These are phyloP conservation scores for Nicotiana otophora DNA, from an alignment of 257 asterid genomes.

Conservation along the genomic window DNA sequence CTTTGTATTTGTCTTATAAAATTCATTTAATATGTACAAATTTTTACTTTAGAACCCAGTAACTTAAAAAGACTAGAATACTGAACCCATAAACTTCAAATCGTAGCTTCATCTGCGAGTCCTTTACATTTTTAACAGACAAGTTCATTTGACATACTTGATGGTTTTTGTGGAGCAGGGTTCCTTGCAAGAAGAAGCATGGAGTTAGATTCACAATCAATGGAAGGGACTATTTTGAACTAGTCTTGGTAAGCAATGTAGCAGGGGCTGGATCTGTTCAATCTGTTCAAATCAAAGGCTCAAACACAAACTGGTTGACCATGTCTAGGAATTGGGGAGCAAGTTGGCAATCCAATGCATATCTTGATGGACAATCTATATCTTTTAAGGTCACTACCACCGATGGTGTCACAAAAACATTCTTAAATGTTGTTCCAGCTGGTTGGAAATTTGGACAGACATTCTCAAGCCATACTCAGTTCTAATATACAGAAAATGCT, in stretches of 20 bases:
- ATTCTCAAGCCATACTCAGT: conserved; percentile 44
- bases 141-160: background rate
- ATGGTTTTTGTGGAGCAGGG: conserved; percentile 29
- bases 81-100: too few relatives aligned
- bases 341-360: conserved; percentile 78
- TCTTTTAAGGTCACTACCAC: conserved; percentile 68
- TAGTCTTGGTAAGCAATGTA: conserved; percentile 59
- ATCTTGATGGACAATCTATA: conserved; percentile 62
- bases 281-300: conserved; percentile 69
- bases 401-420: conserved; percentile 63
- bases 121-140: too few relatives aligned
- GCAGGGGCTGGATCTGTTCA: conserved; percentile 69
- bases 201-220: conserved; percentile 77
- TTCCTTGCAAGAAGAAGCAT: conserved; percentile 70
- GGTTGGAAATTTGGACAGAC: conserved; percentile 83
- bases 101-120: too few relatives aligned
- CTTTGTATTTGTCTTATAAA: too few relatives aligned
- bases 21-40: too few relatives aligned
- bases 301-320: conserved; percentile 56
- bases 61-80: too few relatives aligned
- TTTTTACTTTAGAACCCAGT: too few relatives aligned
- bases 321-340: conserved; percentile 97
- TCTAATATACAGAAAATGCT: conserved; percentile 17
- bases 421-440: conserved; percentile 48
- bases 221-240: conserved; percentile 75